Evolutionary conservation across 2,329 filamentous ascomycete species (phyloP), one percentile per base, ranked within the genome.

Genomic region (Aspergillus bombycis): DNA sequence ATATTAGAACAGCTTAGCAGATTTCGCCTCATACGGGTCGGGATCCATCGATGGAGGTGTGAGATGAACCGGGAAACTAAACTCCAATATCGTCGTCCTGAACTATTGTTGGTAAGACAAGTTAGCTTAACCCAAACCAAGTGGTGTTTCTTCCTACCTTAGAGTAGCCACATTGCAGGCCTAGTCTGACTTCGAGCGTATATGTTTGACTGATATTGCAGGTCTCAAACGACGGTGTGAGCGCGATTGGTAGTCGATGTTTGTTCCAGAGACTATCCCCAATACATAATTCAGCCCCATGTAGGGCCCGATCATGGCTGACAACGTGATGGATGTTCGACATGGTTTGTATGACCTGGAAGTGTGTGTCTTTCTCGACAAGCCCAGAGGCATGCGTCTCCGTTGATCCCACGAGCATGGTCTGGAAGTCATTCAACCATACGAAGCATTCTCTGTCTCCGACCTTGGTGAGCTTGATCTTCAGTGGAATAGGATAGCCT

Each of bases 341-440:
- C 57, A 64, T 58, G 7, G 63, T 71, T 45, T 70, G 68, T n/a
- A 70, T 52, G 19, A 70, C 57, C n/a, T 57, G 60, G 23, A 55
- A 61, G 3, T 56, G 58, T 4, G 59, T 64, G 21, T 45, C 50
- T 5, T 54, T 56, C 21, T 69, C 62, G 3, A 32, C 30, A 11
- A 14, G 28, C 3, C 62, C 64, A 28, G 43, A 54, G 8, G 53
- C 62, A 55, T 58, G 63, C 4, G 67, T 59, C 19, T 70, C 46
- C 12, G 67, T 70, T 7, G 53, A 67, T 56, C 70, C 68, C 6
- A 69, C 43, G 14, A 71, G 58, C 68, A 70, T 67, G 8, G 67
- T 58, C 23, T 71, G 69, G 23, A 71, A 70, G 30, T 65, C 63
- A 30, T 62, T 58, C 19, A 70, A 23, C 3, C 53, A 30, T 36